Percentiles rank a stretch among this genome's conserved stretches.
phyloP scores from a whole-genome alignment of 148 eudicot genomes.

The Rhododendron kiyosumense region DNA sequence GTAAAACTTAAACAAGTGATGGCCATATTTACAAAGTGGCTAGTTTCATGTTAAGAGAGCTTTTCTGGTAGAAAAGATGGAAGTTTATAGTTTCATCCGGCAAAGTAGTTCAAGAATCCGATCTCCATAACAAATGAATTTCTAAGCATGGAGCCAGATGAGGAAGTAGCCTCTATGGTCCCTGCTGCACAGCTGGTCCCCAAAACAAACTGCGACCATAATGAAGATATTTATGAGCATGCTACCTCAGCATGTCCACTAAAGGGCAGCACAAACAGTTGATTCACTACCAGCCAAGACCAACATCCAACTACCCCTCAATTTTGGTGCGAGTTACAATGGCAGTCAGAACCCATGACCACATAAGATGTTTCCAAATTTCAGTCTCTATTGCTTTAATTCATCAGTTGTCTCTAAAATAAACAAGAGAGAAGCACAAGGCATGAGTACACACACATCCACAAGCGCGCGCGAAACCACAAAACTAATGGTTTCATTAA shows the following conservation, averaged over 20 bases:
- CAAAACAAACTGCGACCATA: neutral
- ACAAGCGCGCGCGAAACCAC: neutral
- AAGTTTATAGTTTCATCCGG: neutral
- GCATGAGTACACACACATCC: neutral
- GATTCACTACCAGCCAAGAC: neutral
- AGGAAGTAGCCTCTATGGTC: neutral
- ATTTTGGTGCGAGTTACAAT: neutral
- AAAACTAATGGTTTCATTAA: neutral
- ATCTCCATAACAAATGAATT: no score
- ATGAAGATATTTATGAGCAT: neutral
- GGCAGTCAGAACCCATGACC: neutral
- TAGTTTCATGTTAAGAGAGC: neutral
- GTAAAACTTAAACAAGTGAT: neutral
- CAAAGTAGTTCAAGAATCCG: neutral
- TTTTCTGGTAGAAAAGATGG: neutral
- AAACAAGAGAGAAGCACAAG: neutral
- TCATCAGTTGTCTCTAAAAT: neutral
- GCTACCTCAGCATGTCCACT: neutral
- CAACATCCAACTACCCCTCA: neutral
- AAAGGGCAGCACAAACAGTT: neutral
- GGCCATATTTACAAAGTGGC: neutral
- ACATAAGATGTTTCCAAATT: neutral
- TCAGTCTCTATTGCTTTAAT: neutral
- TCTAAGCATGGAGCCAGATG: neutral
- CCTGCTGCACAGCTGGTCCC: neutral